phyloP scores from a whole-genome alignment of 805 yeast genomes.

The Scheffersomyces coipomensis region DNA sequence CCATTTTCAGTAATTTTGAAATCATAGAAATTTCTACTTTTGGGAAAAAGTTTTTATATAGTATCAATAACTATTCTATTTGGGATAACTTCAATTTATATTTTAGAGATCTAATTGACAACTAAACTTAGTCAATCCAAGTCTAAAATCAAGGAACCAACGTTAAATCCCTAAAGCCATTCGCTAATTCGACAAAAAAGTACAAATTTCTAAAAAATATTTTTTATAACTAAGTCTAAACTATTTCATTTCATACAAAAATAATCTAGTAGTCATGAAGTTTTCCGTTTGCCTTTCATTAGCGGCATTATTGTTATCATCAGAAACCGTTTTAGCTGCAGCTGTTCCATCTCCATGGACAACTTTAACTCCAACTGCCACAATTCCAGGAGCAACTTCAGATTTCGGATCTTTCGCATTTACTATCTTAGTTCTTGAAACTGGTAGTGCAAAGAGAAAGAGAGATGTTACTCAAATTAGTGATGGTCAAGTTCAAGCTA shows the following conservation, averaged over 20 bases:
- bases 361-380: slow-evolving; percentile 28
- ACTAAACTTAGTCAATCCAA: too few species aligned
- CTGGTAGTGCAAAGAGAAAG: slow-evolving; percentile 12
- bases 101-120: too few species aligned
- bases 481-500: slow-evolving; percentile 47
- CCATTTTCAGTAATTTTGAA: neutral
- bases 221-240: neutral
- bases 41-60: too few species aligned
- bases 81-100: too few species aligned
- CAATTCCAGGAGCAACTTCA: slow-evolving; percentile 24
- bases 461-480: slow-evolving; percentile 31
- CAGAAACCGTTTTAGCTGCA: slow-evolving; percentile 10
- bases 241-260: neutral
- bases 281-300: neutral
- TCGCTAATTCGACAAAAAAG: neutral
- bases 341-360: slow-evolving; percentile 28
- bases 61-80: too few species aligned
- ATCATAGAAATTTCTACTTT: neutral
- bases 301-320: neutral
- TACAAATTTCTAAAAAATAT: neutral
- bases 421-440: slow-evolving; percentile 18
- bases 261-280: neutral
- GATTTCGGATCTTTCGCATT: slow-evolving; percentile 31
- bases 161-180: neutral
- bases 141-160: too few species aligned